Conservation (phyloP, 1,284 basidiomycete genomes). For the Marasmius sp. region DNA sequence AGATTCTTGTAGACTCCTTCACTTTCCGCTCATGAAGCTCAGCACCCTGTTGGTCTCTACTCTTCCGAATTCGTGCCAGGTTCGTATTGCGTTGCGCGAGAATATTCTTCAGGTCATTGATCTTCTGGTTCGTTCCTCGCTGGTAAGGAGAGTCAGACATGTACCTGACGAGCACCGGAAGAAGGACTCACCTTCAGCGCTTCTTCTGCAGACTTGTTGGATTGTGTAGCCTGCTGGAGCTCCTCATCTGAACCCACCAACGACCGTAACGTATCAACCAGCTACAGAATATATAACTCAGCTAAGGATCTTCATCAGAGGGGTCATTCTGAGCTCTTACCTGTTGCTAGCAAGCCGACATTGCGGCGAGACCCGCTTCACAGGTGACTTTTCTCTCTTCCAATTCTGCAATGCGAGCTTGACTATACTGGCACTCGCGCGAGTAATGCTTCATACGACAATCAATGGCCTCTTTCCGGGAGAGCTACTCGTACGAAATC, state of each 20-base stretch:
- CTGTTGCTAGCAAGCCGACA: constrained; percentile 90
- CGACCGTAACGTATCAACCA: constrained; percentile 67
- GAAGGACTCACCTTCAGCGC: constrained; percentile 37
- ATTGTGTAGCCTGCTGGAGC: constrained; percentile 34
- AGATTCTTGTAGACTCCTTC: constrained; percentile 61
- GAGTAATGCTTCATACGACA: constrained; percentile 90
- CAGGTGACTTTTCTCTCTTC: constrained; percentile 73
- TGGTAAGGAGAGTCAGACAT: constrained; percentile 27
- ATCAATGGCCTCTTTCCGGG: constrained; percentile 91
- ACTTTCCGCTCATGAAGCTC: constrained; percentile 76
- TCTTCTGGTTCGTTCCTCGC: constrained; percentile 45
- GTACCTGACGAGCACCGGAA: constrained; percentile 7
- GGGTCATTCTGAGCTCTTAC: constrained; percentile 39
- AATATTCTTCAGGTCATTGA: constrained; percentile 56
- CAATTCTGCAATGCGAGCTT: constrained; percentile 67
- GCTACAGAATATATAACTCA: constrained; percentile 35
- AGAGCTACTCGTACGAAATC: constrained; percentile 44
- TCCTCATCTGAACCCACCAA: constrained; percentile 59
- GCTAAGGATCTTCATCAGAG: constrained; percentile 6
- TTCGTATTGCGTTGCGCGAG: constrained; percentile 74
- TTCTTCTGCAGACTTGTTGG: constrained; percentile 49
- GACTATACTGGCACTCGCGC: constrained; percentile 74
- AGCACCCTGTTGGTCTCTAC: constrained; percentile 74
- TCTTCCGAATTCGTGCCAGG: constrained; percentile 73
- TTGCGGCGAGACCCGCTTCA: constrained; percentile 77